phyloP scores from a whole-genome alignment of 768 basidiomycete genomes.

The Wakefieldia striispora region DNA sequence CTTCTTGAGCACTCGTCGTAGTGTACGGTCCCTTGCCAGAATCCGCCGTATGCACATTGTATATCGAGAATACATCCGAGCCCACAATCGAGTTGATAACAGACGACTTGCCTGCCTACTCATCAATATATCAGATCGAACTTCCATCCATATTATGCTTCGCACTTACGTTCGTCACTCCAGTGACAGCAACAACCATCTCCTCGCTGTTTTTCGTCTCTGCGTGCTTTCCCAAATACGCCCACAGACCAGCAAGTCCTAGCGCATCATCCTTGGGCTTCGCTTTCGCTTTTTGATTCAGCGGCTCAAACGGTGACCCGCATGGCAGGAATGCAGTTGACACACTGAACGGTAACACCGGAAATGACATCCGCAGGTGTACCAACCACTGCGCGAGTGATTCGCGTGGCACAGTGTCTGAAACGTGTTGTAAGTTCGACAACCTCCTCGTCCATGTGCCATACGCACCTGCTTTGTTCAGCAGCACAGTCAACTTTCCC shows the following conservation, averaged over 20 bases:
- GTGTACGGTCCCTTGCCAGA: constrained; percentile 57
- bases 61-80: constrained; percentile 53
- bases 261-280: constrained; percentile 53
- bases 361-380: constrained; percentile 56
- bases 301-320: constrained; percentile 19
- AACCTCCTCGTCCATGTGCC: not conserved
- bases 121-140: constrained; percentile 4
- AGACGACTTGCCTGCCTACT: constrained; percentile 79
- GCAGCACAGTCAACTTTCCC: constrained; percentile 58
- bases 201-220: constrained; percentile 45
- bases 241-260: constrained; percentile 53
- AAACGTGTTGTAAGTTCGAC: constrained; percentile 1
- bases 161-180: constrained; percentile 72
- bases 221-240: constrained; percentile 47
- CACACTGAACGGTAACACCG: constrained; percentile 71
- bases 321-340: constrained; percentile 64
- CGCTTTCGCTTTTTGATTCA: constrained; percentile 47
- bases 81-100: constrained; percentile 76
- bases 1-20: constrained; percentile 70
- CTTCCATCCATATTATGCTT: not conserved
- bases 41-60: constrained; percentile 43
- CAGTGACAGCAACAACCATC: constrained; percentile 74
- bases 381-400: constrained; percentile 66
- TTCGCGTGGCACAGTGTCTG: constrained; percentile 82
- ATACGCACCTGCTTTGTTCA: constrained; percentile 84